A percentile compares a stretch with the other conserved stretches of the same genome.
These are phyloP conservation scores for Pleurotus cornucopiae DNA, from an alignment of 768 basidiomycete genomes.

Conservation along the genomic window DNA sequence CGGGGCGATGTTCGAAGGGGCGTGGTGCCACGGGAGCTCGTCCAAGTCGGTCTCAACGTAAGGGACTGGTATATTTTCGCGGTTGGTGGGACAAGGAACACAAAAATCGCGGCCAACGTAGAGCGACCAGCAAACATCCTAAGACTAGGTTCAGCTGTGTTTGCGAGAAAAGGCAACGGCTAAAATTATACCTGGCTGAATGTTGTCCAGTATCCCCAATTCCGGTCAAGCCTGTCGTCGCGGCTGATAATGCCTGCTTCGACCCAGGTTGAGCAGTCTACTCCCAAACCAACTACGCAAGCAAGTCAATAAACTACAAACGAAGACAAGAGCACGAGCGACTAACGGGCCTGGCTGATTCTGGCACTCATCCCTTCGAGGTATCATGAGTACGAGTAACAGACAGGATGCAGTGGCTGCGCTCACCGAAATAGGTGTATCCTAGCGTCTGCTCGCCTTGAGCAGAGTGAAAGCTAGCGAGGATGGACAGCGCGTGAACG, in stretches of 20 bases:
- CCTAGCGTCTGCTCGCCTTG: slow-evolving; percentile 44
- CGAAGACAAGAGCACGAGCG: no score
- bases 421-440: slow-evolving; percentile 44
- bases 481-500: slow-evolving; percentile 36
- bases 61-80: slow-evolving; percentile 38
- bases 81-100: slow-evolving; percentile 33
- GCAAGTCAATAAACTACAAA: no score
- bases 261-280: slow-evolving; percentile 57
- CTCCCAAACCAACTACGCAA: slow-evolving; percentile 46
- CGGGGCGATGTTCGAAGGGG: slow-evolving; percentile 31
- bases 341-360: slow-evolving; percentile 56
- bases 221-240: slow-evolving; percentile 50
- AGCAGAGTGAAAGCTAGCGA: slow-evolving; percentile 42
- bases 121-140: slow-evolving; percentile 64
- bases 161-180: neutral
- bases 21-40: slow-evolving; percentile 39
- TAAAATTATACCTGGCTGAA: slow-evolving; percentile 40
- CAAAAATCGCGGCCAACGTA: slow-evolving; percentile 63
- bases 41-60: slow-evolving; percentile 48
- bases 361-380: slow-evolving; percentile 51
- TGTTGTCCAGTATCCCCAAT: slow-evolving; percentile 59
- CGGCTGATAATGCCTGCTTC: slow-evolving; percentile 45
- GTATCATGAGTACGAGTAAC: neutral
- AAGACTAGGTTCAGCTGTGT: neutral
- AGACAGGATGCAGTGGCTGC: slow-evolving; percentile 28